phyloP scores from a whole-genome alignment of 2,329 filamentous ascomycete genomes.

The Penicillium sp. region DNA sequence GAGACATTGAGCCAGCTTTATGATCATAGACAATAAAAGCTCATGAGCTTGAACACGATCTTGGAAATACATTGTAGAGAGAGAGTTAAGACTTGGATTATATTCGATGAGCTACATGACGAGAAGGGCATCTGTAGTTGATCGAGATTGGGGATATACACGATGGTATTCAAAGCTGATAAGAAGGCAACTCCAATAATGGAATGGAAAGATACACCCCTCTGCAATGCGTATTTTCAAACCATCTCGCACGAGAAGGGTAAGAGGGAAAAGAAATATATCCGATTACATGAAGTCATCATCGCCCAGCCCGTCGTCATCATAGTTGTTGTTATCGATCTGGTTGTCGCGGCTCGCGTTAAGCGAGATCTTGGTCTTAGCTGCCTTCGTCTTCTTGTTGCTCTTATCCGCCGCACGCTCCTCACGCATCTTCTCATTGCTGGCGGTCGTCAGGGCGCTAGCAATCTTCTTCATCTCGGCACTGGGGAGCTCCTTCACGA shows the following conservation, averaged over 20 bases:
- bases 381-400: constrained; percentile 93
- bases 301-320: constrained; percentile 75
- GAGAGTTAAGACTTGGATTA: too few species aligned
- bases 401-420: constrained; percentile 93
- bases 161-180: constrained; percentile 3
- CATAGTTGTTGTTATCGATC: constrained; percentile 71
- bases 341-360: constrained; percentile 56
- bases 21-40: too few species aligned
- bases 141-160: constrained; percentile 14
- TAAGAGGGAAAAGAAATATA: constrained; percentile 6
- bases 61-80: too few species aligned
- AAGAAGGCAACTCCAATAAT: too few species aligned
- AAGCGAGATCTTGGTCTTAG: constrained; percentile 86
- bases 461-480: constrained; percentile 96
- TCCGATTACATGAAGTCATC: constrained; percentile 47
- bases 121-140: constrained; percentile 13
- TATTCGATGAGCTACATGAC: too few species aligned
- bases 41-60: too few species aligned
- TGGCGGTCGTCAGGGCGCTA: constrained; percentile 76
- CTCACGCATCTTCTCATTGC: constrained; percentile 98
- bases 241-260: constrained; percentile 1
- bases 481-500: constrained; percentile 80
- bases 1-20: too few species aligned
- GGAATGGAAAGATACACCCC: neutral
- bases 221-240: constrained; percentile 11